Evolutionary conservation across 176 grass and related monocot genomes (phyloP), one percentile per base, ranked within the genome.

Genomic region (Thalia dealbata): DNA sequence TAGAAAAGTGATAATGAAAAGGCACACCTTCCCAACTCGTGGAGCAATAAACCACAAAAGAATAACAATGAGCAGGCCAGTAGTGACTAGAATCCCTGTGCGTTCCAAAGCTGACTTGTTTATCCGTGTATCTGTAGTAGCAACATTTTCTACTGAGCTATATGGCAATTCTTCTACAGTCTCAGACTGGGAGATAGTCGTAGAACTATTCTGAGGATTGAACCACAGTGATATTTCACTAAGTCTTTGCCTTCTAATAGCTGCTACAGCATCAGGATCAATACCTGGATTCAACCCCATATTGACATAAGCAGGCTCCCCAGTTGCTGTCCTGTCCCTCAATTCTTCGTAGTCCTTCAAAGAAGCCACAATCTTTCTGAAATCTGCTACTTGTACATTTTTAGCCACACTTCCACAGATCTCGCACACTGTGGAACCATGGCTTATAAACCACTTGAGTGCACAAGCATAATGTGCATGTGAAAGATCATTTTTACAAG

Each of bases 381-480:
- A 92, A 86, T 97, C 93, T 1, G 29, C 11, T 60, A 84, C 61
- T 45, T 80, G 81, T 10, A 97, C 76, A 76, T 88, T 97, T n/a
- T 71, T 70, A 26, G 89, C 89, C 29, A 76, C 75, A 67, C 61
- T 69, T 62, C 79, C 89, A 14, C 93, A 97, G 23, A 97, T 97
- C 82, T 97, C 93, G 1, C 93, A 97, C 18, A 80, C 63, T 5
- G 89, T 90, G 52, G 87, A 97, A 21, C 93, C 93, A 72, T 88
- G 93, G 76, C 56, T 92, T 55, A 97, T 66, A 44, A 97, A 97
- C 93, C 93, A 97, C 79, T 97, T 97, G 19, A 97, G 72, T 7
- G 89, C 93, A 51, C 93, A 97, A 32, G 93, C 84, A 55, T 97
- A 97, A 41, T 92, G 93, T 3, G 76, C 84, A 38, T 90, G 84